Base-by-base conservation (phyloP, 2,329 filamentous ascomycete genomes). In the Colletotrichum cereale region DNA sequence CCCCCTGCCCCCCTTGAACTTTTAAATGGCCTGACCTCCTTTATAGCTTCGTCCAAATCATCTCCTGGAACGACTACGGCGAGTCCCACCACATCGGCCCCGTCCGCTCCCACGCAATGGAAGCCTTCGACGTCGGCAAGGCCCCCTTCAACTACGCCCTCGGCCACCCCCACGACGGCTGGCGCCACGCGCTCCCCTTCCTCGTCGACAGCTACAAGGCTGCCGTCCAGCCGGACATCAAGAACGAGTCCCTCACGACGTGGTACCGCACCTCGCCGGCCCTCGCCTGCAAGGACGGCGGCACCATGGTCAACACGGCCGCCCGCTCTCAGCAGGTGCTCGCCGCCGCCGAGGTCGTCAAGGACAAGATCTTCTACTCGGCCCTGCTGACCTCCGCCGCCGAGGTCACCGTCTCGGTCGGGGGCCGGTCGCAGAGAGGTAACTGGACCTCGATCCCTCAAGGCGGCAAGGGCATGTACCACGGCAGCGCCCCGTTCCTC, bases 61-160 rank as follows among this genome's bases (percentile, higher is more conserved):
- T 85, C 66, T 83, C 82, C n/a, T 80, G 79, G 86, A 89, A 88
- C 75, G 88, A 89, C 74, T 89, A 83, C 71, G 86, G 87, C 36
- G 87, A 89, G 75, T 84, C 85, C 1, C 85, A 87, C 76, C 87
- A 89, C 76, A 86, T 89, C 68, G 84, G 84, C 14, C 84, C 87
- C 0, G 76, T 88, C 56, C 77, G 81, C 56, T 75, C 79, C 65
- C 79, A 56, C 77, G 77, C 78, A 62, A 75, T 69, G 74, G 79
- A 72, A 74, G 75, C 82, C 11, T 73, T 72, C 47, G 21, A 64
- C 0, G 38, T 68, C 31, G 69, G 72, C 26, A 61, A 67, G 21
- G 86, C 84, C 1, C 85, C 87, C 3, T 82, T 80, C 64, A 78
- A 80, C 73, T 90, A 88, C 74, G 86, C 84, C 55, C 70, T 82